Evolutionary conservation across 1,139 yeast genomes (phyloP), one percentile per base, ranked within the genome.

Genomic region (Groenewaldozyma auringiensis): DNA sequence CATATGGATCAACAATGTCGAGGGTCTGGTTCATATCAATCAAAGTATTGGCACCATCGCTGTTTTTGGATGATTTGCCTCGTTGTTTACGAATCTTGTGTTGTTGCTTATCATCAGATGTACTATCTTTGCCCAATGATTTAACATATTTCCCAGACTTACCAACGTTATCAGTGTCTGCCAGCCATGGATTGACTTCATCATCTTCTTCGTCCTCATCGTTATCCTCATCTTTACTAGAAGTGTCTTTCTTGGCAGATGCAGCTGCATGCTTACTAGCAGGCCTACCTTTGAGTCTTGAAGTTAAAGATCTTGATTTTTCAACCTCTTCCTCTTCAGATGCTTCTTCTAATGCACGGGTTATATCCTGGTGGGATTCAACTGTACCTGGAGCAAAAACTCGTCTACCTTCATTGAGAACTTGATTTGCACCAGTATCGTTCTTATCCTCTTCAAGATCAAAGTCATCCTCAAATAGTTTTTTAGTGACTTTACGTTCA

Each of bases 341-440:
- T 38, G 21, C 43, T 42, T 21, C 48, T 3, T 50, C 50, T 36
- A 57, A 45, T 45, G 25, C 74, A 64, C 49, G 66, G 60, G 48
- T 72, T 2, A 70, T 53, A 34, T 70, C 71, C 18, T 70, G 67
- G 50, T 74, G 42, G 1, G 59, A 63, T 18, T 71, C 77, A 13
- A 73, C 62, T 16, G 83, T 79, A 18, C 78, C 76, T 3, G 96
- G 95, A 2, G 88, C 78, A 59, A 85, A 89, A 3, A 81, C 72
- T 63, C 95, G 75, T 66, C 98, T 78, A 38, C 96, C 97, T 53
- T 74, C 74, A 62, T 87, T 87, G 42, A 78, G 61, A 17, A 66
- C 47, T 31, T 48, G 53, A 34, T 55, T 53, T 25, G 56, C 59
- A 14, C 54, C 52, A 18, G 49, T 68, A n/a, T 71, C 63, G 53